phyloP scores from a whole-genome alignment of 2,329 filamentous ascomycete species.

The Zymoseptoria passerinii region DNA sequence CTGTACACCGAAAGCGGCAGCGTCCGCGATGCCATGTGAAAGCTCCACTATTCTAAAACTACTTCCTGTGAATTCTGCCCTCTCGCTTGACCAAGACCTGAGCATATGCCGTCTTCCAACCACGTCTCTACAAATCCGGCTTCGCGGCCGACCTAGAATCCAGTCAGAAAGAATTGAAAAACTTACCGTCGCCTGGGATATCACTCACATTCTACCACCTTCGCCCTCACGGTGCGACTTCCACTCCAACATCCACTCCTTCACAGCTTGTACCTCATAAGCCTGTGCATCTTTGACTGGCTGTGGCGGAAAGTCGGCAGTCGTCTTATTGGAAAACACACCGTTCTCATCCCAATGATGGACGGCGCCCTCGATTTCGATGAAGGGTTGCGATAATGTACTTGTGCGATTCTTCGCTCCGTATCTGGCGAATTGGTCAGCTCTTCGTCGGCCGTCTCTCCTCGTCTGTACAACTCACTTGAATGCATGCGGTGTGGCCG shows the following conservation, averaged over 20 bases:
- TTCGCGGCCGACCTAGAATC: neutral
- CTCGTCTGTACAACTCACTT: conserved; percentile 23
- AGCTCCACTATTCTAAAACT: neutral
- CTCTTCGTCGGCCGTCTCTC: neutral
- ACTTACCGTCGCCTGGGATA: neutral
- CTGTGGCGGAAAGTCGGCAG: conserved; percentile 48
- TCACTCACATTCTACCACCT: neutral
- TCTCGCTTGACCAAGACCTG: too few relatives aligned
- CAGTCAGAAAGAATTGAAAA: neutral
- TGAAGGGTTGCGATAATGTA: conserved; percentile 58
- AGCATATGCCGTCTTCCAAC: neutral
- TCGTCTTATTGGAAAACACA: conserved; percentile 55
- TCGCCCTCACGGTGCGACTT: conserved; percentile 1
- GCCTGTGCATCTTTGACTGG: conserved; percentile 52
- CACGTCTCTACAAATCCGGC: neutral
- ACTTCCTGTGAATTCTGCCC: neutral
- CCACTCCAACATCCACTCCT: conserved; percentile 60
- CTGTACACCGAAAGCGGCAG: too few relatives aligned
- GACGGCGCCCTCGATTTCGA: conserved; percentile 65
- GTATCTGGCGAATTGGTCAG: conserved; percentile 11
- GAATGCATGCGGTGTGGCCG: conserved; percentile 62
- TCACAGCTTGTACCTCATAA: conserved; percentile 53
- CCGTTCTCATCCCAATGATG: conserved; percentile 54
- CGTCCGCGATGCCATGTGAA: neutral
- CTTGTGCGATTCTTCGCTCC: conserved; percentile 47